These are phyloP conservation scores for Microcyclosporella mali DNA, from an alignment of 2,329 filamentous ascomycete species.

Conservation along the genomic window DNA sequence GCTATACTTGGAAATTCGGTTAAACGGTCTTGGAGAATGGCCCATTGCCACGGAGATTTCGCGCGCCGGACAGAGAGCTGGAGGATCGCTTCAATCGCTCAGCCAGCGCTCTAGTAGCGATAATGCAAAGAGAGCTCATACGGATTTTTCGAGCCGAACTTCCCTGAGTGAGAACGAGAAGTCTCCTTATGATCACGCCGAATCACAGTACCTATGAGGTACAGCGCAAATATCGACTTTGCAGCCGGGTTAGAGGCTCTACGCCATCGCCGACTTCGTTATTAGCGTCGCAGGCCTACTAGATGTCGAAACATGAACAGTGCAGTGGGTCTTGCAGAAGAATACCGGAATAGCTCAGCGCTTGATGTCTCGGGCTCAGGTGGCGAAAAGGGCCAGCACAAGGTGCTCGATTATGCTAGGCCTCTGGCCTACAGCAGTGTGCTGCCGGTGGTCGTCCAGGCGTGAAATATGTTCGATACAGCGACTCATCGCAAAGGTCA, in stretches of 20 bases:
- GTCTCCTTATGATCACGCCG: neutral
- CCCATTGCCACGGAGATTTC: too few species aligned
- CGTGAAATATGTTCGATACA: neutral
- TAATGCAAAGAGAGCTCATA: too few species aligned
- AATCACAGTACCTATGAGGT: too few species aligned
- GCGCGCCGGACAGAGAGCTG: too few species aligned
- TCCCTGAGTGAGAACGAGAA: conserved; percentile 9
- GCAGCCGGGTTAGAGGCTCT: conserved; percentile 6
- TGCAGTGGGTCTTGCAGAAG: conserved; percentile 8
- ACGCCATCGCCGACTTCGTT: conserved; percentile 2
- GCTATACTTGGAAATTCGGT: too few species aligned
- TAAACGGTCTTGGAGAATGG: too few species aligned
- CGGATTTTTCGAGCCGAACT: conserved; percentile 10
- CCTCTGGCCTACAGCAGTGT: conserved; percentile 8
- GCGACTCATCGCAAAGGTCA: conserved; percentile 3
- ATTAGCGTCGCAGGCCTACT: neutral
- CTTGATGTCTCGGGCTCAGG: conserved; percentile 2
- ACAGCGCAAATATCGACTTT: conserved; percentile 6
- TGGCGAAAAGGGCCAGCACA: conserved; percentile 7
- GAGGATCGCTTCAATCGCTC: too few species aligned
- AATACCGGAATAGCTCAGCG: conserved; percentile 8
- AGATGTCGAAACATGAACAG: conserved; percentile 3
- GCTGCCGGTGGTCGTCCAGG: conserved; percentile 1
- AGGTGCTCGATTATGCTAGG: conserved; percentile 9
- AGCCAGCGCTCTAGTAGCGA: too few species aligned